phyloP scores from a whole-genome alignment of 1,284 basidiomycete genomes.

The Porodaedalea pini region DNA sequence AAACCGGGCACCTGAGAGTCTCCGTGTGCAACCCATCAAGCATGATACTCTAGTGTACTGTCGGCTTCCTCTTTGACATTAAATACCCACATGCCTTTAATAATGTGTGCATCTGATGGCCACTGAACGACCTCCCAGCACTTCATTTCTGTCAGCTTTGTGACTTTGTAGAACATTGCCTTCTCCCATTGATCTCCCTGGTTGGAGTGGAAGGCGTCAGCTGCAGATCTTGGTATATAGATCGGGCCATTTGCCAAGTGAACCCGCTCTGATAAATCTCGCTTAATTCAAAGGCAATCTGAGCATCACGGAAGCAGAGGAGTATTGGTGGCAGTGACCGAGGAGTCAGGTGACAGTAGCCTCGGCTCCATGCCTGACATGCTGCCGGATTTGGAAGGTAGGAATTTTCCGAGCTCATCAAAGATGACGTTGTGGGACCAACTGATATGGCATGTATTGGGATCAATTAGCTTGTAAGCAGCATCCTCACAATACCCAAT shows the following conservation, averaged over 20 bases:
- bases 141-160: not conserved
- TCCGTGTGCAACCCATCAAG: not conserved
- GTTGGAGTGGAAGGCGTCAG: not conserved
- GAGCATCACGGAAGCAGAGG: too few species aligned
- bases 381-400: too few species aligned
- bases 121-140: not conserved
- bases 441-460: not conserved
- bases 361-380: too few species aligned
- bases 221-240: not conserved
- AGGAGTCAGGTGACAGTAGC: too few species aligned
- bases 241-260: too few species aligned
- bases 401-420: not conserved
- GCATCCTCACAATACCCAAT: not conserved
- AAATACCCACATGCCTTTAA: not conserved
- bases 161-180: not conserved
- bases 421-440: not conserved
- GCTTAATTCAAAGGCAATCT: too few species aligned
- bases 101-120: not conserved
- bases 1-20: not conserved
- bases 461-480: not conserved
- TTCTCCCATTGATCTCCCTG: not conserved
- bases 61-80: not conserved
- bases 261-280: too few species aligned
- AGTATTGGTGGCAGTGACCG: too few species aligned
- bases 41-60: not conserved